Evolutionary conservation across 495 filamentous ascomycete genomes (phyloP).

Genomic region (Neurospora tetrasperma): DNA sequence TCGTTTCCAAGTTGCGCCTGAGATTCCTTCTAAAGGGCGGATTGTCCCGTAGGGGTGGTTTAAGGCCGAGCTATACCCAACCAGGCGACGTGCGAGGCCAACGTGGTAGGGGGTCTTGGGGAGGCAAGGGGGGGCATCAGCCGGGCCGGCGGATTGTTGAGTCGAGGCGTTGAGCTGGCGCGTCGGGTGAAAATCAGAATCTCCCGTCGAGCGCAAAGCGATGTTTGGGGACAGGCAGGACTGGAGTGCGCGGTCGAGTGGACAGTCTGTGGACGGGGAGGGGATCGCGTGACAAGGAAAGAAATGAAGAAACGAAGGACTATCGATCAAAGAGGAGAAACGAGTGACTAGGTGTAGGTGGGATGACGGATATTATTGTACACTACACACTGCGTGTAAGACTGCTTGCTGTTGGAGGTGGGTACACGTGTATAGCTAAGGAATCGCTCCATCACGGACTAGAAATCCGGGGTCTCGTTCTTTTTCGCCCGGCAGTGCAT

Average conservation of each 20-base stretch:
- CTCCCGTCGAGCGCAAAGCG: not conserved
- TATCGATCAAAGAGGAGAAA: not conserved
- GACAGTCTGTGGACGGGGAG: not conserved
- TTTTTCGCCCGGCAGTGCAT: not conserved
- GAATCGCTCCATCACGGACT: not conserved
- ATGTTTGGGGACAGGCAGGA: not conserved
- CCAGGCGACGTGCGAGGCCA: not conserved
- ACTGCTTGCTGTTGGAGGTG: not conserved
- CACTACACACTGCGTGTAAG: not conserved
- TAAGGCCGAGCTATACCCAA: not conserved
- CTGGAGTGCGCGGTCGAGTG: not conserved
- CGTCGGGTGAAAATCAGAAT: not conserved
- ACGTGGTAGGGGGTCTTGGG: conserved; percentile 1
- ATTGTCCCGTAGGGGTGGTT: not conserved
- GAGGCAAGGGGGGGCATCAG: conserved; percentile 6
- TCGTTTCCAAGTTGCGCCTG: conserved; percentile 12
- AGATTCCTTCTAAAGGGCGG: not conserved
- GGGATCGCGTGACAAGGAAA: not conserved
- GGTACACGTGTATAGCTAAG: not conserved
- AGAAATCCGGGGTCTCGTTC: not conserved
- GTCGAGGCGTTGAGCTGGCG: not conserved
- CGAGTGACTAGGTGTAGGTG: not conserved
- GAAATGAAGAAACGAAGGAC: not conserved
- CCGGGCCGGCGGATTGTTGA: not conserved
- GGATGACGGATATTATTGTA: not conserved